These are phyloP conservation scores for Stenocarpella maydis DNA, from an alignment of 2,329 filamentous ascomycete genomes.

Conservation along the genomic window DNA sequence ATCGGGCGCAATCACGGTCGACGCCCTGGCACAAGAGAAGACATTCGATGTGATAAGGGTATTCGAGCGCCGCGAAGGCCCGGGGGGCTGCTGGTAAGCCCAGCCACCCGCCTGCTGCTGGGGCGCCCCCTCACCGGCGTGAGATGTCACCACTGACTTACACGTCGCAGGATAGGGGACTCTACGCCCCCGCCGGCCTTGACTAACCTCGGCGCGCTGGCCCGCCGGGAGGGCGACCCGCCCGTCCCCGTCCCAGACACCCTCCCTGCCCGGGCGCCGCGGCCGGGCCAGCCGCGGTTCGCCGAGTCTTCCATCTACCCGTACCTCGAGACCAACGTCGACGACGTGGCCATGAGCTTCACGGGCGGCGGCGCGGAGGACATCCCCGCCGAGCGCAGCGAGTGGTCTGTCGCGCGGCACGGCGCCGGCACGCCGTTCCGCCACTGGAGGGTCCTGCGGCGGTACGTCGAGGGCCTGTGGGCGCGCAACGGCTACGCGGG, in stretches of 20 bases:
- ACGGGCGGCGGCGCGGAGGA: slow-evolving; percentile 53
- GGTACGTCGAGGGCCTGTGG: slow-evolving; percentile 62
- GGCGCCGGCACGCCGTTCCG: slow-evolving; percentile 68
- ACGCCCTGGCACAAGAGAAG: slow-evolving; percentile 64
- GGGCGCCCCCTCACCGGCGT: neutral
- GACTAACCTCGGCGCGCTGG: slow-evolving; percentile 55
- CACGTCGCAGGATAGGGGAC: slow-evolving; percentile 52
- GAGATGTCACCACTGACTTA: neutral
- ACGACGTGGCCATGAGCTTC: slow-evolving; percentile 66
- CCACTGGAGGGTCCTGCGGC: slow-evolving; percentile 64
- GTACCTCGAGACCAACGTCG: slow-evolving; percentile 66
- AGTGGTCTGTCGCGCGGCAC: slow-evolving; percentile 55
- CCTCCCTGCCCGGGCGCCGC: slow-evolving; percentile 56
- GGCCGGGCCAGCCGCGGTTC: slow-evolving; percentile 56
- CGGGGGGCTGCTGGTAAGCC: slow-evolving; percentile 64
- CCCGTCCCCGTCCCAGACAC: slow-evolving; percentile 54
- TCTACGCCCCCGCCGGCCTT: slow-evolving; percentile 48
- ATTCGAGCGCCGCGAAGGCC: slow-evolving; percentile 63
- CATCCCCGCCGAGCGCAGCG: slow-evolving; percentile 53
- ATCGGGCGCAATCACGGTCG: slow-evolving; percentile 63
- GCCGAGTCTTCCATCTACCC: slow-evolving; percentile 63
- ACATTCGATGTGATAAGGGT: slow-evolving; percentile 63
- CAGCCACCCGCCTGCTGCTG: too few relatives aligned
- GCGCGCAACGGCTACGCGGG: slow-evolving; percentile 61
- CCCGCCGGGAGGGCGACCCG: slow-evolving; percentile 58